Evolutionary conservation across 23 red algal species (phyloP), one percentile per base, ranked within the genome.

Genomic region (Gracilaria vermiculophylla): DNA sequence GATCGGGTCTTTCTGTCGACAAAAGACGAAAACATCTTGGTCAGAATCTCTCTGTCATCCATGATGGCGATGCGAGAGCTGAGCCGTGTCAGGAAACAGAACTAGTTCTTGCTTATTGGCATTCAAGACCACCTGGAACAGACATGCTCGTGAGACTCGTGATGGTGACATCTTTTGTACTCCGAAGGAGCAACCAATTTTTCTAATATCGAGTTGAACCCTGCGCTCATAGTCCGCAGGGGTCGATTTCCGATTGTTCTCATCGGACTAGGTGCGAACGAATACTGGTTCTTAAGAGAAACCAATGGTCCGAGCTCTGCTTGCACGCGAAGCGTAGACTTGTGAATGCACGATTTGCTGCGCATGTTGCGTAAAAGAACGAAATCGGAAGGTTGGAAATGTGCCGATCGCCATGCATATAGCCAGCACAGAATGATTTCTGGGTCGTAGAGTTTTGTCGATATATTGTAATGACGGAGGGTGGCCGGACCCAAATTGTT

Each of bases 11-110:
- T 86, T 27, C 81, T 35, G 23, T 57, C 31, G 1, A 86, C 81
- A 55, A 86, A 86, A 64, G 61, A 70, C 20, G 81, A 86, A 24
- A 86, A 86, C 81, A 86, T 86, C 3, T 72, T 86, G 9, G 28
- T 19, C 37, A 86, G 19, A 45, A 86, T 43, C 13, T 86, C 81
- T 54, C 73, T 86, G 81, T 86, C 67, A 21, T 70, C 81, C 81
- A 74, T 74, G 24, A 57, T 86, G 14, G 44, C 41, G 67, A 28
- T 16, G 2, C 0, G 7, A 11, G 9, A 16, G 13, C 40, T 20
- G 15, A 19, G 47, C 17, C 1, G 10, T 0, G 32, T 15, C 20
- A 34, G 29, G 29, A 64, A 35, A 1, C 4, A 11, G 29, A 64
- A 35, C 28, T 13, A 1, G 17, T 35, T 8, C 21, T 29, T n/a